Evolutionary conservation across 1,284 basidiomycete species (phyloP), one percentile per base, ranked within the genome.

Genomic region (Marasmius fiardii): DNA sequence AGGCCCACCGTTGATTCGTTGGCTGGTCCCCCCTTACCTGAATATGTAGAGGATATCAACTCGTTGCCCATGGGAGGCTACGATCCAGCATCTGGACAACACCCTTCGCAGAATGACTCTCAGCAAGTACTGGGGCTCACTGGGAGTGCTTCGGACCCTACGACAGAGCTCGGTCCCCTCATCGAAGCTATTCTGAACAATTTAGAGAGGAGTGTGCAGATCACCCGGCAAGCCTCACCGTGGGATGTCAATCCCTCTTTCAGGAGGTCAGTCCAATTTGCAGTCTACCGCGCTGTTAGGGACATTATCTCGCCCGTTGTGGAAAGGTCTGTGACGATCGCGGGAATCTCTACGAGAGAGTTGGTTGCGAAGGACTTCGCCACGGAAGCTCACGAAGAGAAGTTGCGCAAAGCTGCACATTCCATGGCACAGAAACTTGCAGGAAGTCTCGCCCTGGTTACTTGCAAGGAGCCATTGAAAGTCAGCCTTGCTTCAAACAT

Each of bases 271-370:
- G 88, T 98, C 11, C 90, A 92, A 65, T 77, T 93, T 68, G 95
- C 95, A 5, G 90, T 99, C 58, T 95, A 98, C 67, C 86, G 94
- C 33, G 92, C 97, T 21, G 93, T 99, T 55, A 88, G 96, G 61
- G 97, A 99, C 86, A 98, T 99, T 63, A 96, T 99, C 63, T 79
- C 95, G 16, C 97, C 97, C 3, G 96, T 99, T 49, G 96, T 99
- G 18, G 97, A 99, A 69, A 86, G 97, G 57, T 98, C 95, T n/a
- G 97, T 98, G 43, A 99, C 97, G 1, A 99, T 99, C 63, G 97
- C 97, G 7, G 93, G 95, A 31, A 98, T 99, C 63, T 99, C 97
- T 20, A 97, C 96, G 16, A 83, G 95, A 41, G 97, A 99, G 71
- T 80, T 99, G 8, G 93, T 98, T 28, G 84, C 89, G 57, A 99